A percentile compares a stretch with the other conserved stretches of the same genome.
Conservation (phyloP, 495 filamentous ascomycete genomes). For the Aspergillus egyptiacus region DNA sequence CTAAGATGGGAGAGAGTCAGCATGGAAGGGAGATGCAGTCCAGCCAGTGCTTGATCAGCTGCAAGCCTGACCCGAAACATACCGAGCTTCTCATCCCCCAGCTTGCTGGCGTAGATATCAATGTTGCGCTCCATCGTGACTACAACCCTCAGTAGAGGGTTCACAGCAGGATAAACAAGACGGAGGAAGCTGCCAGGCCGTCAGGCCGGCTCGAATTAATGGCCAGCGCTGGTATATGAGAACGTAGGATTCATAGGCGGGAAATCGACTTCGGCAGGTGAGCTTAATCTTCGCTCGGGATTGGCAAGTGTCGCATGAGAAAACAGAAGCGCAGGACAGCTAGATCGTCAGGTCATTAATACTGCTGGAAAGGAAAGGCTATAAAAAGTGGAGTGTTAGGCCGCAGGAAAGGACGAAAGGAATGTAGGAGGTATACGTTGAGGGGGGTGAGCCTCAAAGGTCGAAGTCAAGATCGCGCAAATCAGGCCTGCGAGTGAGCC, state of each 20-base stretch:
- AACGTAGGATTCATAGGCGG: constrained; percentile 42
- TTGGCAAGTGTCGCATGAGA: constrained; percentile 40
- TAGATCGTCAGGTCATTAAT: constrained; percentile 37
- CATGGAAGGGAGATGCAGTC: not conserved
- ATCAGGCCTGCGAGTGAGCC: constrained; percentile 23
- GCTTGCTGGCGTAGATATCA: constrained; percentile 54
- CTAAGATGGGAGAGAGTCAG: constrained; percentile 37
- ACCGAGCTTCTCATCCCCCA: constrained; percentile 56
- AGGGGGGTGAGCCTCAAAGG: constrained; percentile 48
- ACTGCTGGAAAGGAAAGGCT: constrained; percentile 44
- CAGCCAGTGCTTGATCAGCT: not conserved
- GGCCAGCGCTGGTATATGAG: constrained; percentile 28
- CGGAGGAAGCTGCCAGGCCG: constrained; percentile 36
- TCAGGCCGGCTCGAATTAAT: constrained; percentile 33
- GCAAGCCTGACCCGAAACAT: constrained; percentile 18
- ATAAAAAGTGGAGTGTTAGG: constrained; percentile 48
- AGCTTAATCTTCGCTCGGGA: constrained; percentile 42
- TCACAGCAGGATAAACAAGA: constrained; percentile 18
- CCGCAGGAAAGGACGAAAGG: constrained; percentile 32
- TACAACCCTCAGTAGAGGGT: constrained; percentile 22
- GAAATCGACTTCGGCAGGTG: constrained; percentile 42
- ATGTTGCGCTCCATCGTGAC: constrained; percentile 48
- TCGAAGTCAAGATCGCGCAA: constrained; percentile 32
- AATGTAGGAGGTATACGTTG: constrained; percentile 29
- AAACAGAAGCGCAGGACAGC: constrained; percentile 15